A percentile compares a stretch with the other conserved stretches of the same genome.
These are phyloP conservation scores for Alternaria ventricosa DNA, from an alignment of 2,329 filamentous ascomycete species.

Conservation along the genomic window DNA sequence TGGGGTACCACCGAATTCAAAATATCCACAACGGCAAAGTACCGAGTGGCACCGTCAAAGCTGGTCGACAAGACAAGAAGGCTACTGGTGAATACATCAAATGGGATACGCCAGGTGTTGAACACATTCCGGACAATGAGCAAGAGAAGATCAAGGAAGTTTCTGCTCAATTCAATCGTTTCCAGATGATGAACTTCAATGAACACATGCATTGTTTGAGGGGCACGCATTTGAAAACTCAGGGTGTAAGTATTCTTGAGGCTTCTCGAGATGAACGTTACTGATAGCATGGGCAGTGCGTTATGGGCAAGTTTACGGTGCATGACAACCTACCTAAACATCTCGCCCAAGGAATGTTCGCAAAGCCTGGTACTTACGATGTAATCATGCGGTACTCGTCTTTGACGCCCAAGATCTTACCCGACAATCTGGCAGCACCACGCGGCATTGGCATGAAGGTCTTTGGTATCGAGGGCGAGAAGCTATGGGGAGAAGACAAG, in stretches of 20 bases:
- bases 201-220: constrained; percentile 41
- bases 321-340: constrained; percentile 52
- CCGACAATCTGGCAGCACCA: constrained; percentile 49
- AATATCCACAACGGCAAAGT: constrained; percentile 39
- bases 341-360: constrained; percentile 47
- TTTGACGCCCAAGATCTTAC: constrained; percentile 34
- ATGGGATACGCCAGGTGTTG: constrained; percentile 52
- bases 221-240: constrained; percentile 56
- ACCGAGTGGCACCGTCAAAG: constrained; percentile 31
- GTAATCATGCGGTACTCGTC: constrained; percentile 39
- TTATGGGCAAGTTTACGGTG: constrained; percentile 57
- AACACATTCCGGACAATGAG: constrained; percentile 50
- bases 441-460: constrained; percentile 59
- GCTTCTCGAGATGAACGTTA: neutral
- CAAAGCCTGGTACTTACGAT: constrained; percentile 30
- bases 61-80: constrained; percentile 31
- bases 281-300: constrained; percentile 20
- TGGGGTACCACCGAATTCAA: constrained; percentile 30
- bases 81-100: constrained; percentile 48
- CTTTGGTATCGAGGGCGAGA: constrained; percentile 55
- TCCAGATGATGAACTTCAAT: constrained; percentile 55
- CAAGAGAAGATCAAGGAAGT: constrained; percentile 55
- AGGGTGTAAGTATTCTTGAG: constrained; percentile 44
- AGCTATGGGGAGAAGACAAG: constrained; percentile 35
- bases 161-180: constrained; percentile 55